Evolutionary conservation across 176 grass and related monocot species (phyloP), one percentile per base, ranked within the genome.

Genomic region (Coix lacrymajobi): DNA sequence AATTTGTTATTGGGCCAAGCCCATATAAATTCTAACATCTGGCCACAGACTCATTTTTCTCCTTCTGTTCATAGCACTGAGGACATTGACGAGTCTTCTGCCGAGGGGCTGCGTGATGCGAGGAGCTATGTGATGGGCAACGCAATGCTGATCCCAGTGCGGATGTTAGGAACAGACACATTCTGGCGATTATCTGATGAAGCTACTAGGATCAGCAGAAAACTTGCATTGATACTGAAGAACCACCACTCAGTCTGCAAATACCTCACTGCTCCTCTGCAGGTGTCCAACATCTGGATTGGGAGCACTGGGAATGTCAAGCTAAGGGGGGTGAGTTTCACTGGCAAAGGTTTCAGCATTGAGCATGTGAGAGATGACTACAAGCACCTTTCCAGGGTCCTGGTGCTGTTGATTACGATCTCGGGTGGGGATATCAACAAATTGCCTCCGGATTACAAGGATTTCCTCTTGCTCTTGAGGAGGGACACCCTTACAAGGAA

Each of bases 231-330:
- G 43, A 72, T 72, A 31, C 26, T 48, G 41, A 30, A 26, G 25
- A 72, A 8, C 69, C 69, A 72, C 0, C 69, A 72, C 69, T 72
- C 43, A 1, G 69, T 31, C 29, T 15, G 69, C 43, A 48, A 48
- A 43, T 48, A 28, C 45, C 26, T 74, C 45, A 15, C 28, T 22
- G 8, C 44, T 73, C 69, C n/a, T 30, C 41, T 72, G 69, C 43
- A 73, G 71, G 44, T 73, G 13, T 73, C 71, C 71, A 32, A 73
- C 4, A 17, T 73, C 25, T 73, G 71, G 71, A 52, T 73, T 30
- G 44, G 71, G 7, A 73, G 44, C 28, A 15, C 71, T 6, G 44
- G 71, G 71, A 51, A 19, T 52, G 71, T 74, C 16, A 74, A 52
- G 71, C 28, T 74, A 7, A 74, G 45, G 9, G 71, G 71, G 17